Conservation (phyloP, 345 rosid genomes). For the Acer negundo region DNA sequence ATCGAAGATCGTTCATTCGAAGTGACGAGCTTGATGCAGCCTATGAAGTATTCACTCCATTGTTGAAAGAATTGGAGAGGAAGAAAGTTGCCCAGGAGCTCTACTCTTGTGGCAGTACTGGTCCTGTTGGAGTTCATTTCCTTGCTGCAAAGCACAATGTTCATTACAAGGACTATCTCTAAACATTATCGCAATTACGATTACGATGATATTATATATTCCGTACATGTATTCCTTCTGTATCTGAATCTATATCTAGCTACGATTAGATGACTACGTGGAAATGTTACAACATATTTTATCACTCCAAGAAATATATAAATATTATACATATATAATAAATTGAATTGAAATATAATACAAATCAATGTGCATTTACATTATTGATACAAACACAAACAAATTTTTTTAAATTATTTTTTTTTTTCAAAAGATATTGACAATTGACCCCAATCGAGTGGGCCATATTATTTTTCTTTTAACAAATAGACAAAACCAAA, state of each 20-base stretch:
- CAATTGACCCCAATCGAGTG: too few relatives aligned
- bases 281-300: too few relatives aligned
- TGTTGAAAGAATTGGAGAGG: conserved; percentile 42
- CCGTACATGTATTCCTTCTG: too few relatives aligned
- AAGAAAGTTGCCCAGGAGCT: conserved; percentile 48
- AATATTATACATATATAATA: background rate
- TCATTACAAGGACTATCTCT: conserved; percentile 36
- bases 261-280: too few relatives aligned
- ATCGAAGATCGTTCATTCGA: conserved; percentile 45
- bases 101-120: conserved; percentile 49
- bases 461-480: background rate
- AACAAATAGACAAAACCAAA: background rate
- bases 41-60: conserved; percentile 49
- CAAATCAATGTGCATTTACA: conserved; percentile 17
- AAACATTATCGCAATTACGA: too few relatives aligned
- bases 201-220: too few relatives aligned
- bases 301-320: too few relatives aligned
- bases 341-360: background rate
- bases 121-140: conserved; percentile 52
- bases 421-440: too few relatives aligned
- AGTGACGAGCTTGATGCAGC: conserved; percentile 61
- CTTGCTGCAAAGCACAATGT: conserved; percentile 51
- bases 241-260: too few relatives aligned
- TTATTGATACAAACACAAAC: background rate
- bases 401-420: background rate